phyloP scores from a whole-genome alignment of 306 rosid species.

The Vigna nakashimae region DNA sequence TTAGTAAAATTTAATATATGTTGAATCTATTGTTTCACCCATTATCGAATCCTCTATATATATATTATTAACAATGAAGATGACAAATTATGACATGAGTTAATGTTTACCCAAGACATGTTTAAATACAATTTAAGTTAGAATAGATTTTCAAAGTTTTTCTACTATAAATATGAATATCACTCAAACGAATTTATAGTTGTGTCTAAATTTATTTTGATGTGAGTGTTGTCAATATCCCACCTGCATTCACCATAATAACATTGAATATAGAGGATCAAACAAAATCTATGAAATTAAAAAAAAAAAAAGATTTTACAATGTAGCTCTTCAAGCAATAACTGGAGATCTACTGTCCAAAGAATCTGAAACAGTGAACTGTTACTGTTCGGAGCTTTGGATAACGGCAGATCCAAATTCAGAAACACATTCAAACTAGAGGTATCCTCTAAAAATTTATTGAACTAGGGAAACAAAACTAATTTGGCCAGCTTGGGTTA shows the following conservation, averaged over 20 bases:
- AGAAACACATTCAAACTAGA: conserved; percentile 28
- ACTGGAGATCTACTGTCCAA: conserved; percentile 30
- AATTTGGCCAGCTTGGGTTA: conserved; percentile 41
- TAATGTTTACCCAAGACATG: too few relatives aligned
- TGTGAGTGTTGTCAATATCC: neutral
- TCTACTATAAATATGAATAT: too few relatives aligned
- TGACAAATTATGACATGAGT: too few relatives aligned
- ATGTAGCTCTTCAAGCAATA: conserved; percentile 34
- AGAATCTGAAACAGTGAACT: conserved; percentile 34
- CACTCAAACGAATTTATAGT: too few relatives aligned
- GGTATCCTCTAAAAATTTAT: conserved; percentile 31
- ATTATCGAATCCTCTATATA: too few relatives aligned
- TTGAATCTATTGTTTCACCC: too few relatives aligned
- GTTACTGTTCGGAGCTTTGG: neutral
- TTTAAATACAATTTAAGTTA: too few relatives aligned
- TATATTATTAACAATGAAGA: too few relatives aligned
- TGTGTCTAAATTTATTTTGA: neutral
- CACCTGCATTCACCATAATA: neutral
- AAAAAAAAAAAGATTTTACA: neutral
- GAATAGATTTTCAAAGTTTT: too few relatives aligned
- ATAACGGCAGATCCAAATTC: conserved; percentile 24
- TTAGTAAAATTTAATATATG: too few relatives aligned
- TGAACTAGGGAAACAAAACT: conserved; percentile 33
- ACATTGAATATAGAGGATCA: neutral
- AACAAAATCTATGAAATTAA: neutral